Conservation (phyloP, 129 eudicot species). For the Artemisia annua region DNA sequence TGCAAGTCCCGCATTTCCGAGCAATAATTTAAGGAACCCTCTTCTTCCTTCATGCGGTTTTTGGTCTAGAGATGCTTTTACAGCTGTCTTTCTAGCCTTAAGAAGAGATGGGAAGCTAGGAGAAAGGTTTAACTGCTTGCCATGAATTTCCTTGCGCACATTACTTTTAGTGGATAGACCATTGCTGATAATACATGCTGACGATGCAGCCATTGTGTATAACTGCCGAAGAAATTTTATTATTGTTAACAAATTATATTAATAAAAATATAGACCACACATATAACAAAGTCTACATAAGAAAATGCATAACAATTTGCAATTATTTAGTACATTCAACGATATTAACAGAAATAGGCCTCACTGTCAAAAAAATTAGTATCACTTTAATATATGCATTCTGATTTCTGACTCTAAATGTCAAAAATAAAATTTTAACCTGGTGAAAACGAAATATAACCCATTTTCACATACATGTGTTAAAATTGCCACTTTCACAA, state of each 20-base stretch:
- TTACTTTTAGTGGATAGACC: constrained; percentile 52
- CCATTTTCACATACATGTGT: no score
- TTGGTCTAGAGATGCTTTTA: constrained; percentile 66
- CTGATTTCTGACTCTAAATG: neutral
- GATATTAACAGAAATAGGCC: neutral
- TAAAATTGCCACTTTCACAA: no score
- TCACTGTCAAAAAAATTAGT: neutral
- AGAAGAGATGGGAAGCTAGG: constrained; percentile 45
- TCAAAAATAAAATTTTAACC: constrained; percentile 1
- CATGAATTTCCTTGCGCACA: constrained; percentile 44
- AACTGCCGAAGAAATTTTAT: constrained; percentile 3
- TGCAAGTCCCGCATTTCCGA: constrained; percentile 62
- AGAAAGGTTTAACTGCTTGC: constrained; percentile 40
- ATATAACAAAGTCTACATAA: neutral
- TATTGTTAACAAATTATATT: neutral
- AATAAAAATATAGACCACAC: neutral
- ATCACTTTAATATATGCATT: neutral
- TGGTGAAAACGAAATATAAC: no score
- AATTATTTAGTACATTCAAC: neutral
- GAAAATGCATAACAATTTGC: neutral
- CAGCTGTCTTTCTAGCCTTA: constrained; percentile 41
- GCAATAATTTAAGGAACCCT: constrained; percentile 71
- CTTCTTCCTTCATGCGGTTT: constrained; percentile 61
- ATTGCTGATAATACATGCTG: constrained; percentile 79
- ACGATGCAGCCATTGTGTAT: constrained; percentile 69